These are phyloP conservation scores for Trypanosoma caninum DNA, from an alignment of 208 protist species.

Conservation along the genomic window DNA sequence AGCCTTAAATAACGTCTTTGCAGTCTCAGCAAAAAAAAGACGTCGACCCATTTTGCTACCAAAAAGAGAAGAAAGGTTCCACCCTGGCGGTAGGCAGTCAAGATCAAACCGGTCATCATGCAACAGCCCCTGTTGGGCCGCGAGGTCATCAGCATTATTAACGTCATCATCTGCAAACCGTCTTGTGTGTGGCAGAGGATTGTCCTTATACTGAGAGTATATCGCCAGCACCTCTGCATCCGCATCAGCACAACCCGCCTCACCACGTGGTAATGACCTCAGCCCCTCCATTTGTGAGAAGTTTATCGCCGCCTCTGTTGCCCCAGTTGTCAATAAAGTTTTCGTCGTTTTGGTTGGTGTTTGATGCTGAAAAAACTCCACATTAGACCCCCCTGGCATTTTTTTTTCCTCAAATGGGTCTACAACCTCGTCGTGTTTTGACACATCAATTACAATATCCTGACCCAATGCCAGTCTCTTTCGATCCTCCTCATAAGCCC, in stretches of 20 bases:
- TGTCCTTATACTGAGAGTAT: constrained; percentile 10
- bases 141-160: background rate
- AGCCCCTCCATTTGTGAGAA: background rate
- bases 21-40: constrained; percentile 19
- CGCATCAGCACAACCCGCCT: background rate
- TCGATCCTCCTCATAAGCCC: constrained; percentile 23
- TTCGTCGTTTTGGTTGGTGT: too few relatives aligned
- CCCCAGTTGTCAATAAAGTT: background rate
- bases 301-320: background rate
- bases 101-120: constrained; percentile 17
- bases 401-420: constrained; percentile 13
- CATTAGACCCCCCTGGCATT: too few relatives aligned
- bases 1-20: constrained; percentile 20
- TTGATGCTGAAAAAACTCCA: too few relatives aligned
- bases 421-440: background rate
- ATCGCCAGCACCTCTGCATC: constrained; percentile 2
- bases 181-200: background rate
- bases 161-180: background rate
- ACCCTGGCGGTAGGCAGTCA: background rate
- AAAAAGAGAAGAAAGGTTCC: constrained; percentile 16
- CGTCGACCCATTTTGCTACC: constrained; percentile 10
- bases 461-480: constrained; percentile 16
- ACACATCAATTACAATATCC: background rate
- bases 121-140: background rate
- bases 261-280: background rate